A percentile compares a stretch with the other conserved stretches of the same genome.
Conservation (phyloP, 805 yeast genomes). For the Myxozyma vanderwaltii region DNA sequence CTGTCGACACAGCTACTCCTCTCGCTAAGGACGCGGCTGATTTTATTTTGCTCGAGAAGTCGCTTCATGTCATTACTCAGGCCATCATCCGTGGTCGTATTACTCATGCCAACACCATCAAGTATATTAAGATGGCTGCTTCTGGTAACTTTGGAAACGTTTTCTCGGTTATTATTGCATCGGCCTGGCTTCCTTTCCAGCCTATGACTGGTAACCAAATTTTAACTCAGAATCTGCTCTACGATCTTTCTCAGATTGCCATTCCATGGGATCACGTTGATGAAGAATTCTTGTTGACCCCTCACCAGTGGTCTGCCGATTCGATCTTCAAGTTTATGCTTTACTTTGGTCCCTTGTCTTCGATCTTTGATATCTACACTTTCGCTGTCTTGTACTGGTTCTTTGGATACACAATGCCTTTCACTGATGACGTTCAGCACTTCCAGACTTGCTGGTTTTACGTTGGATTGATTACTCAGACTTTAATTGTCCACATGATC, state of each 20-base stretch:
- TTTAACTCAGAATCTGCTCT: constrained; percentile 30
- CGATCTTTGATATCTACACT: constrained; percentile 30
- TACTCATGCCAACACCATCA: constrained; percentile 44
- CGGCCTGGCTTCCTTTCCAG: constrained; percentile 35
- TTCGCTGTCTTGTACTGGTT: constrained; percentile 28
- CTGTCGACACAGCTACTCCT: constrained; percentile 59
- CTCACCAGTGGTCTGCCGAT: constrained; percentile 33
- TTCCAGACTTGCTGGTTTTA: constrained; percentile 36
- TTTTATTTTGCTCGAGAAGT: constrained; percentile 52
- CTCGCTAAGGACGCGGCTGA: constrained; percentile 59
- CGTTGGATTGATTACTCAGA: constrained; percentile 33
- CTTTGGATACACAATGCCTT: constrained; percentile 28
- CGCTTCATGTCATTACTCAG: constrained; percentile 53
- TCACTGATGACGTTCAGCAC: constrained; percentile 30
- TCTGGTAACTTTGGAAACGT: constrained; percentile 55
- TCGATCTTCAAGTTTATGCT: constrained; percentile 33
- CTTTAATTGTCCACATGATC: constrained; percentile 34
- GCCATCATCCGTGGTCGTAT: constrained; percentile 56
- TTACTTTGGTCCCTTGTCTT: constrained; percentile 31
- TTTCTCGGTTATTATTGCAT: constrained; percentile 52
- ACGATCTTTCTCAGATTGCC: constrained; percentile 34
- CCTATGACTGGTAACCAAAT: constrained; percentile 36
- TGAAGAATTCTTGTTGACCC: constrained; percentile 26
- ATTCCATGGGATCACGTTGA: constrained; percentile 35
- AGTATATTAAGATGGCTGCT: constrained; percentile 47